Conservation (phyloP, 2,329 filamentous ascomycete species). For the Dendrostoma leiphaemia region DNA sequence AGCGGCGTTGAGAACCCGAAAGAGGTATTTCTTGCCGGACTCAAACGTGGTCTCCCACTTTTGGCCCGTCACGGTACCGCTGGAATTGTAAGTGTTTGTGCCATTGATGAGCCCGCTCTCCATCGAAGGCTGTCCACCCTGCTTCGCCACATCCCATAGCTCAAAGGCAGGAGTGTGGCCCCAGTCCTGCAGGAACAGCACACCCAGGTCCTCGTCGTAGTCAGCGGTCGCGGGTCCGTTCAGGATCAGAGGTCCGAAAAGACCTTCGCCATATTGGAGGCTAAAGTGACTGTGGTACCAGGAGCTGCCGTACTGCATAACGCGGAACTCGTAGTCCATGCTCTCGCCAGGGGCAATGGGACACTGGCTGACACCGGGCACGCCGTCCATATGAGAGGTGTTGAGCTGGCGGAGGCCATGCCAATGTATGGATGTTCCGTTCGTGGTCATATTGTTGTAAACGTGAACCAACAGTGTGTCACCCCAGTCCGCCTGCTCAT, state of each 20-base stretch:
- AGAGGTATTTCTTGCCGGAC: constrained; percentile 43
- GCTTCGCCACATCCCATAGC: constrained; percentile 20
- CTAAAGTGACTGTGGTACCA: constrained; percentile 49
- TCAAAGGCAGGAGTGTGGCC: constrained; percentile 38
- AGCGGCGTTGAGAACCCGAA: constrained; percentile 49
- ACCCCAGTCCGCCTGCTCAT: constrained; percentile 37
- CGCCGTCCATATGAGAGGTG: not conserved
- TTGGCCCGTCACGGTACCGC: constrained; percentile 25
- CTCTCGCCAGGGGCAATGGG: constrained; percentile 33
- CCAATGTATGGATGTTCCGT: constrained; percentile 32
- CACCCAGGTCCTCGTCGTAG: constrained; percentile 53
- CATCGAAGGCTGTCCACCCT: constrained; percentile 22
- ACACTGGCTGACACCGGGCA: constrained; percentile 40
- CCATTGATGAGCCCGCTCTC: constrained; percentile 45
- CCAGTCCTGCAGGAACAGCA: constrained; percentile 52
- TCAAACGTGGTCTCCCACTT: constrained; percentile 32
- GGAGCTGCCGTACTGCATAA: constrained; percentile 34
- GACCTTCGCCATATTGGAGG: constrained; percentile 47
- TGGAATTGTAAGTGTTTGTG: constrained; percentile 30
- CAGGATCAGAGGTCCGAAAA: constrained; percentile 48
- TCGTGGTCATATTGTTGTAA: constrained; percentile 53
- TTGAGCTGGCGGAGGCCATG: constrained; percentile 1
- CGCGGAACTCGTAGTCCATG: constrained; percentile 34
- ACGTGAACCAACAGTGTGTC: constrained; percentile 52
- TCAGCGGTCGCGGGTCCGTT: constrained; percentile 35